Evolutionary conservation across 2,329 filamentous ascomycete genomes (phyloP).

Genomic region (Trichoderma simmonsii): DNA sequence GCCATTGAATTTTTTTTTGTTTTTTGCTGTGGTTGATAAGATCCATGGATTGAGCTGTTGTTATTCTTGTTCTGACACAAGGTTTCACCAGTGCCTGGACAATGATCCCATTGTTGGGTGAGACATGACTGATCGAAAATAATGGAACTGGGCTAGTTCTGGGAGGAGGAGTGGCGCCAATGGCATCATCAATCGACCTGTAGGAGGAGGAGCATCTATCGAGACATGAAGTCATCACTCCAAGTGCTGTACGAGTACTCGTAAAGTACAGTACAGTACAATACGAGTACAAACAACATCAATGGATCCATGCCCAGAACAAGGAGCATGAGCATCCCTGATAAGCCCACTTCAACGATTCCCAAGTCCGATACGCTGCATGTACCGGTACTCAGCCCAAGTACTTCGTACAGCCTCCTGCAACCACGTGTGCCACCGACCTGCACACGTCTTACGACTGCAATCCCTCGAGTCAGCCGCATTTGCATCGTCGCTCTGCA

Average conservation of each 20-base stretch:
- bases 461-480: slow-evolving; percentile 8
- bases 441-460: slow-evolving; percentile 4
- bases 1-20: not conserved
- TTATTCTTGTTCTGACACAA: not conserved
- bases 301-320: too few relatives aligned
- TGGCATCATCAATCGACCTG: not conserved
- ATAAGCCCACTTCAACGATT: not conserved
- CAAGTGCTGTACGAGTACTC: not conserved
- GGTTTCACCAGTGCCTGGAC: not conserved
- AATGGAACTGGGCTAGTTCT: not conserved
- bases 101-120: slow-evolving; percentile 5
- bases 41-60: not conserved
- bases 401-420: not conserved
- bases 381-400: not conserved
- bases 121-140: not conserved
- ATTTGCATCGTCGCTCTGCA: not conserved
- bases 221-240: too few relatives aligned
- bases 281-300: not conserved
- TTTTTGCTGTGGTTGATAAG: not conserved
- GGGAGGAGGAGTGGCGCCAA: not conserved
- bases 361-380: not conserved
- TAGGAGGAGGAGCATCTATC: too few relatives aligned
- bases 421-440: slow-evolving; percentile 6
- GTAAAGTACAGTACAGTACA: not conserved
- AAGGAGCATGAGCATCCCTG: not conserved